These are phyloP conservation scores for Fragosphaeria purpurea DNA, from an alignment of 2,329 filamentous ascomycete species.

Conservation along the genomic window DNA sequence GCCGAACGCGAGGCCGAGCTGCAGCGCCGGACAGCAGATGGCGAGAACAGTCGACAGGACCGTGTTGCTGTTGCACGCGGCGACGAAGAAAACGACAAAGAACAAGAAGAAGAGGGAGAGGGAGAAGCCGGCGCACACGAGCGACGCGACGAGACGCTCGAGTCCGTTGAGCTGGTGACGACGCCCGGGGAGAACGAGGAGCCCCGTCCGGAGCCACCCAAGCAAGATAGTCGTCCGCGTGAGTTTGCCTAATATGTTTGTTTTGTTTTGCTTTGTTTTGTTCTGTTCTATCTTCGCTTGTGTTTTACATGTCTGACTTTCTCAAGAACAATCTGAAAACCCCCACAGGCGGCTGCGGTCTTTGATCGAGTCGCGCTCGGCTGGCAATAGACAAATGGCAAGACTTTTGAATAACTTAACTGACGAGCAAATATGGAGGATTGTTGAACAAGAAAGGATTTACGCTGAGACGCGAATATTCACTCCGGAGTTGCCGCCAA, in stretches of 20 bases:
- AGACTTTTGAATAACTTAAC: too few relatives aligned
- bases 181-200: not conserved
- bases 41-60: too few relatives aligned
- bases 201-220: not conserved
- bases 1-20: conserved; percentile 10
- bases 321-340: too few relatives aligned
- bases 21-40: conserved; percentile 1
- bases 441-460: conserved; percentile 24
- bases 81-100: not conserved
- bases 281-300: too few relatives aligned
- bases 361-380: too few relatives aligned
- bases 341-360: too few relatives aligned
- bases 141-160: not conserved
- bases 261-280: not conserved
- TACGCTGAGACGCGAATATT: conserved; percentile 24
- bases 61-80: too few relatives aligned
- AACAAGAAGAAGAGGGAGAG: not conserved
- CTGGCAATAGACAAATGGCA: too few relatives aligned
- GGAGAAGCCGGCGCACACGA: too few relatives aligned
- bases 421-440: conserved; percentile 16
- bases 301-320: too few relatives aligned
- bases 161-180: conserved; percentile 4
- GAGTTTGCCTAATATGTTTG: not conserved
- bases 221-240: not conserved
- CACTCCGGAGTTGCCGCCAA: conserved; percentile 11